These are phyloP conservation scores for Vachellia pachyceras DNA, from an alignment of 306 rosid species.

Conservation along the genomic window DNA sequence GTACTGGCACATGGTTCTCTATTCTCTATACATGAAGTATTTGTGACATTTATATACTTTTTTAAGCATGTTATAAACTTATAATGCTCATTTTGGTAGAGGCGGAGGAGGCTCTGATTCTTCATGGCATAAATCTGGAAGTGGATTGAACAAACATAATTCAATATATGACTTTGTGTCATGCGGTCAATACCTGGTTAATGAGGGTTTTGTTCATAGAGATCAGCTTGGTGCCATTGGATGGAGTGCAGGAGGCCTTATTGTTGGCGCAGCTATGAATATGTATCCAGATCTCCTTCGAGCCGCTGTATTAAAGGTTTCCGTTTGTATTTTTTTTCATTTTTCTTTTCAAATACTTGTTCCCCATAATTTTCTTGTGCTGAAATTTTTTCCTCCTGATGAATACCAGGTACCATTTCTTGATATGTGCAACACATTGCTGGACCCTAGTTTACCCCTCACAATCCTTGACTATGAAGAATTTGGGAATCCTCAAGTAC, in stretches of 20 bases:
- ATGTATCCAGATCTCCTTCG: conserved; percentile 75
- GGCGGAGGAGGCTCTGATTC: conserved; percentile 79
- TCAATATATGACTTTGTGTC: conserved; percentile 79
- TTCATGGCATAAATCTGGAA: conserved; percentile 85
- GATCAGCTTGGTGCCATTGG: conserved; percentile 77
- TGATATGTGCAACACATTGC: conserved; percentile 88
- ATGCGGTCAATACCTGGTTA: conserved; percentile 74
- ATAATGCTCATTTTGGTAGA: conserved; percentile 50
- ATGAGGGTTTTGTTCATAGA: conserved; percentile 65
- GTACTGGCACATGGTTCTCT: neutral
- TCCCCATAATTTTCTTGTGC: conserved; percentile 9
- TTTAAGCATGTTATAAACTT: neutral
- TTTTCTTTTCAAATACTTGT: neutral
- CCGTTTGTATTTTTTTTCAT: neutral
- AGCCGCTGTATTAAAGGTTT: conserved; percentile 83
- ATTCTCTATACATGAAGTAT: conserved; percentile 12
- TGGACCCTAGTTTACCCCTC: conserved; percentile 89
- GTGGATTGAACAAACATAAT: conserved; percentile 67
- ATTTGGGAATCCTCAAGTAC: conserved; percentile 81
- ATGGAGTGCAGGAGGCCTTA: conserved; percentile 88
- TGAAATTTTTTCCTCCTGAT: conserved; percentile 24
- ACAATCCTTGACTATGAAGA: conserved; percentile 88
- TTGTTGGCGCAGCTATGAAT: conserved; percentile 81
- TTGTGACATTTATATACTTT: conserved; percentile 13
- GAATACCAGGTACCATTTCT: conserved; percentile 88